Evolutionary conservation across 352 stramenopile genomes (phyloP), one percentile per base, ranked within the genome.

Genomic region (Pythium brachiatum): DNA sequence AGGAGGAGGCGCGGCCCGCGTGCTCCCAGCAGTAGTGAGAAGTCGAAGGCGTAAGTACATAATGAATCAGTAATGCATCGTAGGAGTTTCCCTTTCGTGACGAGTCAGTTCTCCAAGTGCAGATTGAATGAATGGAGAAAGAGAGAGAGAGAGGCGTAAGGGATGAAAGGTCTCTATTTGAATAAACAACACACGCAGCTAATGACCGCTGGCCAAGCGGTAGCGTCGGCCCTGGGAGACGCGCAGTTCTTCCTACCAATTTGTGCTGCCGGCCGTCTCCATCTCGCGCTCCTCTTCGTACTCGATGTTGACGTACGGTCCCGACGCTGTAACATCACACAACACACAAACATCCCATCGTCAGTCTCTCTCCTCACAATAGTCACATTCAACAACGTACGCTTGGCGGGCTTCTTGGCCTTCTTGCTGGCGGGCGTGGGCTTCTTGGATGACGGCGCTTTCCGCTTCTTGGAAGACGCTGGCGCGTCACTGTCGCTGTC

Each of bases 251-350:
- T 18, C 25, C 62, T 84, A 88, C 81, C 81, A 90, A 64, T 72
- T 78, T 29, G 83, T 71, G 47, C 75, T 70, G 53, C 69, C 59
- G 0, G 72, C 69, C 38, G 73, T 69, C 64, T 92, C 83, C 41
- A 66, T 74, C 51, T 86, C 77, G 62, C 77, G 74, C 63, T 93
- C 83, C 62, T 93, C 74, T 65, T 93, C 84, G 77, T 92, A 94
- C 65, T 94, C 85, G 67, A 94, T 92, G 71, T 94, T 82, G 43
- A 94, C 76, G 62, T 94, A 91, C 44, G 85, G 81, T 11, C 85
- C 83, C 13, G 78, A 71, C 13, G 61, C 71, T 79, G 36, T 62
- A 27, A 27, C 46, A 62, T 3, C 38, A 34, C 23, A 41, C 21
- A 47, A 44, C 18, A 67, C 26, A 70, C 21, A 11, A 57, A 36